A percentile compares a stretch with the other conserved stretches of the same genome.
phyloP scores from a whole-genome alignment of 1,284 basidiomycete genomes.

The Cutaneotrichosporon arboriforme region DNA sequence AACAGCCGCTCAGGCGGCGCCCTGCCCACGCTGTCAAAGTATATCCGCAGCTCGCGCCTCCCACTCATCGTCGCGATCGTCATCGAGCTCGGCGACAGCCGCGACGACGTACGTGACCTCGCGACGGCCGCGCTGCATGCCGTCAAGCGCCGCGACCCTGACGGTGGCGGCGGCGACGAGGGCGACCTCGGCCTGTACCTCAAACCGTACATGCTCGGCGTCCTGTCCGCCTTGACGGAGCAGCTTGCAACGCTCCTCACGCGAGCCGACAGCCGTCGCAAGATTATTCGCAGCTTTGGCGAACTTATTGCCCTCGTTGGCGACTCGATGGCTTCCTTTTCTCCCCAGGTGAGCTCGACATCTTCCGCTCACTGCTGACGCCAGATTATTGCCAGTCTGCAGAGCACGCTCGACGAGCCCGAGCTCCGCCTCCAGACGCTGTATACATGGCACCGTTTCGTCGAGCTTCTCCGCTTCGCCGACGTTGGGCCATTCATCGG shows the following conservation, averaged over 20 bases:
- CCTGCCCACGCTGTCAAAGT: constrained; percentile 8
- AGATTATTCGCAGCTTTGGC: constrained; percentile 74
- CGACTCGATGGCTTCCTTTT: constrained; percentile 62
- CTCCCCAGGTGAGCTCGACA: constrained; percentile 64
- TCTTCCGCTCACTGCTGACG: constrained; percentile 5
- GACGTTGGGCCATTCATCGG: constrained; percentile 84
- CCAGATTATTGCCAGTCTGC: constrained; percentile 94
- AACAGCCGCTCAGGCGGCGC: neutral
- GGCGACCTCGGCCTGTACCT: constrained; percentile 58
- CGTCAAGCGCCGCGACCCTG: constrained; percentile 54
- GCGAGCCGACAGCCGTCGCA: constrained; percentile 59
- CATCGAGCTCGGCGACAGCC: constrained; percentile 65
- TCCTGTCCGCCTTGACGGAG: constrained; percentile 74
- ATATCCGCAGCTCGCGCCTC: constrained; percentile 60
- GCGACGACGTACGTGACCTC: constrained; percentile 51
- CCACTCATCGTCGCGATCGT: constrained; percentile 69
- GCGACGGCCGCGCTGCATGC: constrained; percentile 57
- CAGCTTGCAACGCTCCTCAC: constrained; percentile 70
- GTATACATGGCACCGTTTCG: constrained; percentile 73
- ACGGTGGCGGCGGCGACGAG: constrained; percentile 21
- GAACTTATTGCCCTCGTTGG: constrained; percentile 68
- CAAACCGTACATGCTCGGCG: constrained; percentile 68
- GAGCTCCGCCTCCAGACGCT: constrained; percentile 75
- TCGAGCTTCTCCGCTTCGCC: constrained; percentile 61
- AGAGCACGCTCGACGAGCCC: constrained; percentile 66